Base-by-base conservation (phyloP, 768 basidiomycete species). In the Calocera viscosa region DNA sequence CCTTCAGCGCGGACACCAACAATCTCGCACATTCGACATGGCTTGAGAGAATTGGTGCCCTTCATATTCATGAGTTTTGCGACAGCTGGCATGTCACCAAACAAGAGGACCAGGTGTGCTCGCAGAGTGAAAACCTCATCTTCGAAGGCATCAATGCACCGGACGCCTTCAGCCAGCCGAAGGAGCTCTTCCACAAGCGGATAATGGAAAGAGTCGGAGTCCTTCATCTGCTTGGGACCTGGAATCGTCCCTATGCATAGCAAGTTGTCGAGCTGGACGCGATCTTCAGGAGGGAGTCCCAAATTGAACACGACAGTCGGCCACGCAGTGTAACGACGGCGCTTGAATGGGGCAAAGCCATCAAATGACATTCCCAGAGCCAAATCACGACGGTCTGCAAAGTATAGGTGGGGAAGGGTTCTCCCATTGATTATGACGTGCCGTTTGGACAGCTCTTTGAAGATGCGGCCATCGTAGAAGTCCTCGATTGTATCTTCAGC, bases 161-260 rank as follows among this genome's bases (percentile, higher is more conserved):
- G 63, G 5, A 82, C 73, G 1, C 81, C 82, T 22, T 65, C 8
- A 0, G 75, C 75, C 0, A 82, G 75, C 14, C 71, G 64, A 0
- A 76, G 30, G 2, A 77, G 68, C 67, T 82, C 80, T 2, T 80
- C 68, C 3, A 77, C 69, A 0, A 80, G 68, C 0, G 78, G 80
- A 34, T 64, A 69, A 0, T 78, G 71, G 64, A 82, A 82, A 0
- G 80, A 79, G 32, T 75, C 74, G 2, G 78, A 34, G 53, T 80
- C 76, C 40, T 76, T 75, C 0, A 82, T 80, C 43, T 78, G 78
- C 19, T 77, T 76, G 0, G 79, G 82, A 0, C 82, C 79, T 0
- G 80, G 82, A 63, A 83, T 80, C 49, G 82, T 72, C 10, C 80
- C 78, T 8, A 81, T 43, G 30, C 73, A 74, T 1, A 83, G 63